These are phyloP conservation scores for Fusarium scirpi DNA, from an alignment of 2,329 filamentous ascomycete species.

Conservation along the genomic window DNA sequence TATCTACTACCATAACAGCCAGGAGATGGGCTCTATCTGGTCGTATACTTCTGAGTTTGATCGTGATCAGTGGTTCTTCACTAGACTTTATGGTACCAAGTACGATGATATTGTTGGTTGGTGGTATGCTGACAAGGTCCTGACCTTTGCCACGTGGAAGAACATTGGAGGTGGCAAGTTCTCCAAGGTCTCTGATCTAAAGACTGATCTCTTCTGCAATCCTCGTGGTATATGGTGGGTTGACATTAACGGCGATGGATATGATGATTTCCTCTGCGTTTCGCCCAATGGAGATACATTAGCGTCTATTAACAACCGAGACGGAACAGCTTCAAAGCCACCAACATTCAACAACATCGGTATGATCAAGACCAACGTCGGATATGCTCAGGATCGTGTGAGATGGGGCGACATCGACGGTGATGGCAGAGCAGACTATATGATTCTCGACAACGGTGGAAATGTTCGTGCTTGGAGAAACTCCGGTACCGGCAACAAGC, in stretches of 20 bases:
- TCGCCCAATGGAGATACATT: background rate
- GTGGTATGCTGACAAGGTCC: background rate
- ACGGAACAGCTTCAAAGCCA: background rate
- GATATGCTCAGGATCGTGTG: slow-evolving; percentile 3
- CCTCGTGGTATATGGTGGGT: background rate
- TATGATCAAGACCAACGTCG: slow-evolving; percentile 2
- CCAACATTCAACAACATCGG: background rate
- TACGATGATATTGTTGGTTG: slow-evolving; percentile 11
- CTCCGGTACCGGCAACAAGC: background rate
- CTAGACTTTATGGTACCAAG: slow-evolving; percentile 2
- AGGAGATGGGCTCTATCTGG: slow-evolving; percentile 35
- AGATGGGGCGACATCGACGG: slow-evolving; percentile 15
- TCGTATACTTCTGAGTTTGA: slow-evolving; percentile 4
- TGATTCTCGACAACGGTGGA: background rate
- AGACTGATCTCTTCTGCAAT: background rate
- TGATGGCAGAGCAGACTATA: slow-evolving; percentile 13
- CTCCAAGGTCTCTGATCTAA: background rate
- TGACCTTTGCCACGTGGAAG: background rate
- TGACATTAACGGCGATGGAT: background rate
- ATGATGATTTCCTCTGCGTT: slow-evolving; percentile 7
- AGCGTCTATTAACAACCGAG: slow-evolving; percentile 5
- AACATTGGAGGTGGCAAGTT: slow-evolving; percentile 11
- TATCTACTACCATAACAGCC: slow-evolving; percentile 45
- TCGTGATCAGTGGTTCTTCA: slow-evolving; percentile 15
- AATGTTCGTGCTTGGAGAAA: slow-evolving; percentile 8